Evolutionary conservation across 192 early-diverging fungal genomes (phyloP), one percentile per base, ranked within the genome.

Genomic region (Phlyctochytrium bullatum): DNA sequence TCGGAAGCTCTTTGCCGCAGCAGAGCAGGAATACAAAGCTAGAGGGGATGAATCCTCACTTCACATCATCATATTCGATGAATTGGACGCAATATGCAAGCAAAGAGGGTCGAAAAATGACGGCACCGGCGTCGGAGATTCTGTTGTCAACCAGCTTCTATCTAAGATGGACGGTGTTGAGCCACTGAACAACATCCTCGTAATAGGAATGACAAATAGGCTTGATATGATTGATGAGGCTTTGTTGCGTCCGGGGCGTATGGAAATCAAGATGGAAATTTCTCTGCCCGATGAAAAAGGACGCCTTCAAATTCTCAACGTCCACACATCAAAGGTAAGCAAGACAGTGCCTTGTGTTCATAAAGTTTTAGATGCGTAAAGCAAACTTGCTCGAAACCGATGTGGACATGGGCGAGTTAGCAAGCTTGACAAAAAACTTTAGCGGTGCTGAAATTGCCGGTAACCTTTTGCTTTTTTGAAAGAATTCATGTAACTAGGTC

Each of bases 131-230:
- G 93, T 95, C 1, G 95, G 94, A 16, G 95, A 98, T 75, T 93
- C 93, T 3, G 88, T 98, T 34, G 97, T 98, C 30, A 98, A 98
- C 74, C 97, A 98, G 79, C 80, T 98, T 65, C 80, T 98, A 61
- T 89, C 95, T 51, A 98, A 98, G 85, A 94, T 99, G 92, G 95
- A 99, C 76, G 97, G 95, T 84, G 95, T 99, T 4, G 94, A 97
- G 47, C 95, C 97, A 74, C 78, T 98, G 64, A 98, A 97, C 80
- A 98, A 98, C 76, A 95, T 98, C 56, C 74, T 97, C 68, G 90
- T 97, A 36, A 97, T 99, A 67, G 95, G 95, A 70, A 99, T 99
- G 97, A 99, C 97, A 56, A 99, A 97, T 76, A 77, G 95, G 66
- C 86, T 93, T 72, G 95, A 99, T 65, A 92, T 98, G 86, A 97